A percentile compares a stretch with the other conserved stretches of the same genome.
These are phyloP conservation scores for Pisolithus tinctorius DNA, from an alignment of 768 basidiomycete species.

Conservation along the genomic window DNA sequence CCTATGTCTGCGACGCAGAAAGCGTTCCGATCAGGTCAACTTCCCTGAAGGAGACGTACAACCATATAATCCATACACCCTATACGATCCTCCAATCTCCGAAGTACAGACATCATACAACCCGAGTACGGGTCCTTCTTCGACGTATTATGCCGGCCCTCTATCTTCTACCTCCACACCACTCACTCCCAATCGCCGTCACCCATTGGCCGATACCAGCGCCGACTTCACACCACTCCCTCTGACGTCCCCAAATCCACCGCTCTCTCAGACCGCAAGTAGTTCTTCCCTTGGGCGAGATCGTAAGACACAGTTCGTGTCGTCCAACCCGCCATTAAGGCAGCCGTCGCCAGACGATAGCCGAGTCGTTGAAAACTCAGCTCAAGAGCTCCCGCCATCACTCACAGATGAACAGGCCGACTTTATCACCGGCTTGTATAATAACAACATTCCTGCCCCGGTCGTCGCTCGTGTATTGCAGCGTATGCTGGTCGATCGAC, in stretches of 20 bases:
- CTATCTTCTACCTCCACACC: neutral
- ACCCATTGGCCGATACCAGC: neutral
- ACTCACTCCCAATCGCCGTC: constrained; percentile 10
- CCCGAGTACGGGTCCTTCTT: neutral
- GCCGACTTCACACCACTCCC: neutral
- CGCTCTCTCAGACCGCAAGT: constrained; percentile 6
- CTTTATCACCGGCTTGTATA: constrained; percentile 17
- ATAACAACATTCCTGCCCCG: constrained; percentile 15
- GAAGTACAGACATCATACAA: neutral
- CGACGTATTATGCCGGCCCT: neutral
- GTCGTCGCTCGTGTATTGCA: constrained; percentile 19
- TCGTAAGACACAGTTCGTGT: constrained; percentile 1
- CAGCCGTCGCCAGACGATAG: neutral
- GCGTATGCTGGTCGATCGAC: constrained; percentile 17
- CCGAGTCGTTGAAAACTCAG: neutral
- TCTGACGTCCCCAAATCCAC: neutral
- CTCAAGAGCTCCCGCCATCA: constrained; percentile 5
- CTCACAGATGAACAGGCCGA: constrained; percentile 21
- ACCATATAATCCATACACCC: neutral
- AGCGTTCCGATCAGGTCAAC: constrained; percentile 5
- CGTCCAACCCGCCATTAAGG: constrained; percentile 1
- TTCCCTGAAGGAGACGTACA: neutral
- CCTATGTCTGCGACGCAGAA: constrained; percentile 9
- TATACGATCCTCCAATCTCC: neutral
- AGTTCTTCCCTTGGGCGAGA: neutral